phyloP scores from a whole-genome alignment of 768 basidiomycete species.

The Tylopilus sp. region DNA sequence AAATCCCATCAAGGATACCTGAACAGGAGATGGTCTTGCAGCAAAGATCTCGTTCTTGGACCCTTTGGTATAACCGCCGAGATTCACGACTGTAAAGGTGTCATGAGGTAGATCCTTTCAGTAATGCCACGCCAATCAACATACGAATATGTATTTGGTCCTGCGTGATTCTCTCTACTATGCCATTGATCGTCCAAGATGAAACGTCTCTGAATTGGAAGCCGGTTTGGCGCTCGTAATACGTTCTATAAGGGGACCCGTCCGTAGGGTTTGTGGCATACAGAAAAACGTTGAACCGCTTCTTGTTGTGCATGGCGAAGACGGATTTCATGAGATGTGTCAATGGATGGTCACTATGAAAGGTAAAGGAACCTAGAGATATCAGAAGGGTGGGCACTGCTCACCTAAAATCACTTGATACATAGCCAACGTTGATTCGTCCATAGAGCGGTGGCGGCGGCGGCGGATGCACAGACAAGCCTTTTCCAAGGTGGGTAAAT shows the following conservation, averaged over 20 bases:
- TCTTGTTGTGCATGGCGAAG: slow-evolving; percentile 40
- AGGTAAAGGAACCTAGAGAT: background rate
- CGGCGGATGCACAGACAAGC: slow-evolving; percentile 37
- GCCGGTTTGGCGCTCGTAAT: slow-evolving; percentile 39
- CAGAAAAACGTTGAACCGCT: slow-evolving; percentile 40
- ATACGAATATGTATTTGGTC: slow-evolving; percentile 46
- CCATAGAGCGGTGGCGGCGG: slow-evolving; percentile 38
- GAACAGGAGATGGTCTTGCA: slow-evolving; percentile 44
- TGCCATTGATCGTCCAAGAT: slow-evolving; percentile 32
- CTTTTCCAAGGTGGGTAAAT: slow-evolving; percentile 30
- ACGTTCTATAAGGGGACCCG: slow-evolving; percentile 39
- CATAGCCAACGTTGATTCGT: slow-evolving; percentile 45
- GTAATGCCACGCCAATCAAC: slow-evolving; percentile 12
- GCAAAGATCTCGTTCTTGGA: slow-evolving; percentile 52
- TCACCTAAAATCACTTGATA: slow-evolving; percentile 47
- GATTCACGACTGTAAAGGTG: slow-evolving; percentile 36
- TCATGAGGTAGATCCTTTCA: background rate
- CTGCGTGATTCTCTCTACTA: slow-evolving; percentile 37
- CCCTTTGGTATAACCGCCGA: slow-evolving; percentile 51
- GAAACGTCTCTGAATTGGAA: slow-evolving; percentile 42
- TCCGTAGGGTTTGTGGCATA: slow-evolving; percentile 51
- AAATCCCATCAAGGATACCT: slow-evolving; percentile 49
- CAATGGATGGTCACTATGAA: slow-evolving; percentile 45
- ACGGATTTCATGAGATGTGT: slow-evolving; percentile 52
- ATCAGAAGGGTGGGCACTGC: slow-evolving; percentile 3